These are phyloP conservation scores for Ambrosiella beaveri DNA, from an alignment of 2,329 filamentous ascomycete genomes.

Conservation along the genomic window DNA sequence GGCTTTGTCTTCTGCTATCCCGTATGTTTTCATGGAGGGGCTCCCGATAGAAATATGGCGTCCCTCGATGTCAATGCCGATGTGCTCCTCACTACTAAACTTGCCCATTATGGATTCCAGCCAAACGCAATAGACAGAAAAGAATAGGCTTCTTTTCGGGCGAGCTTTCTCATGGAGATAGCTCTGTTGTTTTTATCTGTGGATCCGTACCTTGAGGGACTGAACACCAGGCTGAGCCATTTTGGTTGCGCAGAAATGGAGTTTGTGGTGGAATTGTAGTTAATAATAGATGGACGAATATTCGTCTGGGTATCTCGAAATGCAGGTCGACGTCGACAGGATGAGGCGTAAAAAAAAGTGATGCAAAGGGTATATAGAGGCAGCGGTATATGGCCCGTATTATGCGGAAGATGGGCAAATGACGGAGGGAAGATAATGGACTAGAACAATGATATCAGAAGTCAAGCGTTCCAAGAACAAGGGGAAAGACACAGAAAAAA, in stretches of 20 bases:
- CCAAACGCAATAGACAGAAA: background rate
- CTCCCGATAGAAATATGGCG: background rate
- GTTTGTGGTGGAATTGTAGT: background rate
- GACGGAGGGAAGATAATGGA: conserved; percentile 23
- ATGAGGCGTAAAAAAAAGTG: background rate
- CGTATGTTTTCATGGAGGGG: background rate
- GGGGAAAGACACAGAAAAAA: background rate
- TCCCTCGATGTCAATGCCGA: background rate
- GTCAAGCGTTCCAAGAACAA: background rate
- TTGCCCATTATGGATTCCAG: too few species aligned
- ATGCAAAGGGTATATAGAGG: background rate
- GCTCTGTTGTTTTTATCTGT: background rate
- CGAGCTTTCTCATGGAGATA: background rate
- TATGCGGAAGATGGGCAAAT: background rate
- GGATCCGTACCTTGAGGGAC: conserved; percentile 63
- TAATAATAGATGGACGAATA: background rate
- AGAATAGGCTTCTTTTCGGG: background rate
- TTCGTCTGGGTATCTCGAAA: background rate
- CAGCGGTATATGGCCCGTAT: background rate
- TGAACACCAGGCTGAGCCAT: conserved; percentile 76
- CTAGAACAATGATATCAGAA: background rate
- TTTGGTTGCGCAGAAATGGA: conserved; percentile 24
- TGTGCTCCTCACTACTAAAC: background rate
- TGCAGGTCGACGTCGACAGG: background rate
- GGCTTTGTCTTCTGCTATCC: background rate